Base-by-base conservation (phyloP, 768 basidiomycete genomes). In the Albatrellus ellisii region DNA sequence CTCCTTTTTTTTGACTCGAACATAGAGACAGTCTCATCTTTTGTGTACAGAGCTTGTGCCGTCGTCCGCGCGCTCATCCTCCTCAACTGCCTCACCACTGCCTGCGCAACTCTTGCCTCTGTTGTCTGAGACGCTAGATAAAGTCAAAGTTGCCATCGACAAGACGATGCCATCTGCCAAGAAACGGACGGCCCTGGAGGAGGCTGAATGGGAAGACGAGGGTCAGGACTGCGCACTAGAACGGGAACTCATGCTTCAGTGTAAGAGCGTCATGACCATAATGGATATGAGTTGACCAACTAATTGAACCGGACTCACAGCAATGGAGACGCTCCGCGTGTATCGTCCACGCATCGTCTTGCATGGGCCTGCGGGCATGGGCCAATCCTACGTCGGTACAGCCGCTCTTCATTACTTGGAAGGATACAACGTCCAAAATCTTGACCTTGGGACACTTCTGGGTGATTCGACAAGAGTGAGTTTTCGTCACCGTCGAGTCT, bases 351-450 rank as follows among this genome's bases (percentile, higher is more conserved):
- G 95, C 6, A 69, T 98, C 2, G 60, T 91, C 9, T 62, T 99
- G 8, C 73, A 86, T 61, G 95, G 95, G 4, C 60, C 71, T 10
- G 38, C 42, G 10, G 92, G 94, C 9, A 87, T 94, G 85, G 95
- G 95, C 1, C 95, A 98, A 58, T 67, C 66, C 4, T 91, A 87
- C 53, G 65, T 98, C 45, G 94, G 88, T 28, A 79, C 91, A 1
- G 95, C 94, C 1, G 77, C 86, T 4, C 61, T 99, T 26, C 91
- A 98, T 63, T 81, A 92, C 56, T 63, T 99, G 15, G 95, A 99
- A 63, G 94, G 95, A 0, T 95, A 86, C 59, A 88, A 97, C 55
- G 73, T 97, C 0, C 95, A 99, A 59, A 90, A 76, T 52, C 69
- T 98, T 40, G 95, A 99, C 56, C 67, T 98, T 14, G 95, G 88